Evolutionary conservation across 2,329 filamentous ascomycete genomes (phyloP), one percentile per base, ranked within the genome.

Genomic region (Xylaria hypoxylon): DNA sequence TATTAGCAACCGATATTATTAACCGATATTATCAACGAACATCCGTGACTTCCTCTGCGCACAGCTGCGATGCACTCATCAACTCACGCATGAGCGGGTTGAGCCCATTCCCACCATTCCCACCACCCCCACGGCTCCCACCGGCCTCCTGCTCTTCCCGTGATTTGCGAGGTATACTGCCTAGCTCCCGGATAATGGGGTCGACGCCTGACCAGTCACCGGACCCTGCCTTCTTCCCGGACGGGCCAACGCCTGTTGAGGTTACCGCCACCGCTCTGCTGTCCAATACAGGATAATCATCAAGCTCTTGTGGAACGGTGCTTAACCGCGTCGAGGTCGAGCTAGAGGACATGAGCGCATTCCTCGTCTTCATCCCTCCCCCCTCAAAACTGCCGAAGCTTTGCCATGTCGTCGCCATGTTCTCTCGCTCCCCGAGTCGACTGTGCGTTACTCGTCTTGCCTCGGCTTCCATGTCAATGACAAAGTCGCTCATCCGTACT

Each of bases 401-500:
- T 45, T 59, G 59, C 42, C 40, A 24, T n/a, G 22, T 47, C 17
- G 28, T 48, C 13, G 33, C 13, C 5, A 31, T 38, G n/a, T 19
- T 50, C 35, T 61, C 59, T 42, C 24, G 56, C 19, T 67, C 65
- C n/a, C 48, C 65, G 7, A n/a, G 55, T 31, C 57, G 64, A 38
- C 60, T 68, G 2, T 66, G 55, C 5, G 62, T 68, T 19, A 67
- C 47, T 47, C 61, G 57, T 44, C 53, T 62, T n/a, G 63, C 67
- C 62, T 72, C 70, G 13, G 53, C 52, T 35, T 71, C 67, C 61
- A 62, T 67, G 53, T 72, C 70, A 19, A 71, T 51, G 7, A 71
- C 66, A 50, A 72, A 72, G 17, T 72, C 70, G 33, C 67, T 70
- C 70, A 71, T 71, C 33, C 35, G 66, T 22, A 72, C 68, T 70